Base-by-base conservation (phyloP, 1,284 basidiomycete species). In the Pseudozyma tsukubaensis region DNA sequence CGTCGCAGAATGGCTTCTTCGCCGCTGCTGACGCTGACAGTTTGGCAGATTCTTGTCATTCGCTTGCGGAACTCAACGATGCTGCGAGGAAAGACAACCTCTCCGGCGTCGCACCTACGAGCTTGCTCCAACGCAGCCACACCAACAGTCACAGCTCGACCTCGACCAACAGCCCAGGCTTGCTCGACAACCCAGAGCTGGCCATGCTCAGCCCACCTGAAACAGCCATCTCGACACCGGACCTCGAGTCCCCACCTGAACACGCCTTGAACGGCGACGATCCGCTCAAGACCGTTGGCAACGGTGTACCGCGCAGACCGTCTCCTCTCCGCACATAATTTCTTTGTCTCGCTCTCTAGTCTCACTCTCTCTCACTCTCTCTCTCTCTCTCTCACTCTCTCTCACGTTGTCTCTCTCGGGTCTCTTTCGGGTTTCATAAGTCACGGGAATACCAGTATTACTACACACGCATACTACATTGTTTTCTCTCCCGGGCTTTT, bases 221-320 rank as follows among this genome's bases (percentile, higher is more conserved):
- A 29, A 70, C 68, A 1, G 61, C 49, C 10, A 54, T 70, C 29
- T 70, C 68, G 10, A 64, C 68, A 12, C 68, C 68, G 4, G 68
- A 70, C 9, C 21, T 64, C 9, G 68, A 65, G 18, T 60, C 61
- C 14, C 57, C 67, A 6, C 68, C 57, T 3, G 60, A 47, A 14
- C 40, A 50, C 6, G 44, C 45, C 5, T 14, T 39, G 0, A 11
- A 29, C 39, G 34, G 43, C 40, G 43, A 19, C 39, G 43, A 35
- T 1, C n/a, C 16, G 9, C 21, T 45, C 53, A 62, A 62, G 42
- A 6, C 29, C 12, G 29, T 9, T 21, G 3, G 29, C 9, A 18
- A 19, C 32, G 10, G 13, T 21, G 18, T 4, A 19, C 13, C 19
- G 19, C 50, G 63, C 16, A 47, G 52, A 18, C 21, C 57, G 4